Base-by-base conservation (phyloP, 768 basidiomycete species). In the Suillus brevipes region DNA sequence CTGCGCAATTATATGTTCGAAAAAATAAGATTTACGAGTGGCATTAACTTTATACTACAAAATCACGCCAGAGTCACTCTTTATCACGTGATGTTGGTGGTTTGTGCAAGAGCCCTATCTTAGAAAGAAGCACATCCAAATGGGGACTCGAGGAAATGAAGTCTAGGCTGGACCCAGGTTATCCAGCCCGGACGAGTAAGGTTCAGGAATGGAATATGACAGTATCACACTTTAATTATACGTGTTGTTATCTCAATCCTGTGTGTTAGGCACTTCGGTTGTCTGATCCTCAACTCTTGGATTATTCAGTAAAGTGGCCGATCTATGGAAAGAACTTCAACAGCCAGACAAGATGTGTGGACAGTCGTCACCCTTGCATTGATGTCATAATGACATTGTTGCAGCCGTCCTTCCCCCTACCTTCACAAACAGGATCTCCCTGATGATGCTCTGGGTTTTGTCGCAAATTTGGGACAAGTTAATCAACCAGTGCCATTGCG, bases 271-370 rank as follows among this genome's bases (percentile, higher is more conserved):
- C 88, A 6, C 81, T 92, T 55, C 85, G 83, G 42, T 75, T 95
- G 53, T 84, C 89, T 14, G 84, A 93, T 71, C 92, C 94, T 14
- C 79, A 83, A 57, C 77, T 78, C 16, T 81, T 89, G 43, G 88
- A 87, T 16, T 98, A 91, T 71, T 78, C 78, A n/a, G 80, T 97
- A 50, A 82, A 90, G 59, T 92, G 90, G 87, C 97, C 97, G 1
- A 87, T 96, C 56, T 81, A 86, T 61, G 87, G 91, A n/a, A 83
- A 87, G 8, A 87, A 84, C 60, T 94, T 97, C 81, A 98, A 97
- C 13, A n/a, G 12, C 20, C 53, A 55, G 34, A 6, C 53, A 55
- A 55, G 53, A 34, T n/a, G 53, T 55, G 36, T n/a, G 34, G 53
- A 36, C 13, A 6, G 20, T 13, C n/a, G 20, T 36, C 20, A 20